Percentiles rank a stretch among this genome's conserved stretches.
Evolutionary conservation across 441 rosid species (phyloP).

Genomic region (Syzygium malaccense): DNA sequence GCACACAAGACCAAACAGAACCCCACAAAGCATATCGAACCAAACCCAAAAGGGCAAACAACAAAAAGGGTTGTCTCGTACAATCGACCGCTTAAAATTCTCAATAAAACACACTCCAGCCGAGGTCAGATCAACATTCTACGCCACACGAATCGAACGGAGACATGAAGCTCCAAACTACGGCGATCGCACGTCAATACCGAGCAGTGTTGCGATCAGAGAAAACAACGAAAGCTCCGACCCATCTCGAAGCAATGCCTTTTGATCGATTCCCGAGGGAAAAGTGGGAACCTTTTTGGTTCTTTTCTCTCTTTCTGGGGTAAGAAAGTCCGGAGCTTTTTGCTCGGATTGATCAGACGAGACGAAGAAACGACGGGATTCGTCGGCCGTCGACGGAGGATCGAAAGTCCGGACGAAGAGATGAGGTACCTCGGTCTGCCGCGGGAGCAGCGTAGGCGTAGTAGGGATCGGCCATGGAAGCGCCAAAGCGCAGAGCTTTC

Average conservation of each 20-base stretch:
- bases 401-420: not conserved
- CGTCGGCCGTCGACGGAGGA: not conserved
- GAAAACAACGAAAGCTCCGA: not conserved
- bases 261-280: not conserved
- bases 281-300: not conserved
- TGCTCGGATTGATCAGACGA: not conserved
- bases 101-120: not conserved
- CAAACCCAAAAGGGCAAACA: not conserved
- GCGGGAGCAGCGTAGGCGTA: slow-evolving; percentile 17
- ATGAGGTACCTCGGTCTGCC: slow-evolving; percentile 22
- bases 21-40: not conserved
- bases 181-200: not conserved
- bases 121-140: not conserved
- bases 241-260: not conserved
- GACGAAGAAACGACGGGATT: not conserved
- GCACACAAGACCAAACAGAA: not conserved
- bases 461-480: slow-evolving; percentile 30
- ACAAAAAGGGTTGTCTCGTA: not conserved
- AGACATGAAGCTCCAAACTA: not conserved
- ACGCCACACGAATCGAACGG: not conserved
- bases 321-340: not conserved
- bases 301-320: not conserved
- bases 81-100: not conserved
- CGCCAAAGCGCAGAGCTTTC: not conserved
- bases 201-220: not conserved